Percentiles rank a stretch among this genome's conserved stretches.
These are phyloP conservation scores for Diplodia mutila DNA, from an alignment of 2,329 filamentous ascomycete species.

Conservation along the genomic window DNA sequence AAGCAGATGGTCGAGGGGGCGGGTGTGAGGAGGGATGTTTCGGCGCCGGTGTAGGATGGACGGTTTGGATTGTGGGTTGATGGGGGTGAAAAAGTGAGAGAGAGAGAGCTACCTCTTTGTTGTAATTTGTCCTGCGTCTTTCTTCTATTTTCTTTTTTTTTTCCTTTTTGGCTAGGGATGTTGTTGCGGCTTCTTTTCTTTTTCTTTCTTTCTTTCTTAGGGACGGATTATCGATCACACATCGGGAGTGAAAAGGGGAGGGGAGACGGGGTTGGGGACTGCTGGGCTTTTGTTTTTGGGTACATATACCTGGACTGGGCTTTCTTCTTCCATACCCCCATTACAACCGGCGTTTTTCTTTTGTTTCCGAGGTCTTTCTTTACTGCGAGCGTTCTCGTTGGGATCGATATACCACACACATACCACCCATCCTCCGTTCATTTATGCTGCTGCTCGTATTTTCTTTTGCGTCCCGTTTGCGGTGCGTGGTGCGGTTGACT, in stretches of 20 bases:
- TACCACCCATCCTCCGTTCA: no score
- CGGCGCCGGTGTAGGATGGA: slow-evolving; percentile 41
- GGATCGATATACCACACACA: no score
- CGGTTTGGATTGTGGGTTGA: not conserved
- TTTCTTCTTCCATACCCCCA: not conserved
- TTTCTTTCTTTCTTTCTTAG: not conserved
- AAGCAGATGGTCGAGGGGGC: slow-evolving; percentile 61
- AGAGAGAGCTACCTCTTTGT: not conserved
- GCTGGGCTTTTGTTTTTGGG: not conserved
- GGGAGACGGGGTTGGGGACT: not conserved
- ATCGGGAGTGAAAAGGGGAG: no score
- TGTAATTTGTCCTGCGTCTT: not conserved
- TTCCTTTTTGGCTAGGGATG: not conserved
- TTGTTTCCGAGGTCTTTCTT: not conserved
- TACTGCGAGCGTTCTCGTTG: no score
- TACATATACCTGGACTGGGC: not conserved
- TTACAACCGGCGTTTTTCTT: not conserved
- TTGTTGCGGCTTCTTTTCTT: not conserved
- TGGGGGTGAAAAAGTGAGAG: not conserved
- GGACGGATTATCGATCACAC: not conserved
- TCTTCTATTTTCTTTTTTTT: not conserved
- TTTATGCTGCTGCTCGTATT: no score
- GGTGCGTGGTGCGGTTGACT: no score
- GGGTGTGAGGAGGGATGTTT: slow-evolving; percentile 50
- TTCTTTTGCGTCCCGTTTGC: no score